phyloP scores from a whole-genome alignment of 495 filamentous ascomycete genomes.

The Tirmania nivea region DNA sequence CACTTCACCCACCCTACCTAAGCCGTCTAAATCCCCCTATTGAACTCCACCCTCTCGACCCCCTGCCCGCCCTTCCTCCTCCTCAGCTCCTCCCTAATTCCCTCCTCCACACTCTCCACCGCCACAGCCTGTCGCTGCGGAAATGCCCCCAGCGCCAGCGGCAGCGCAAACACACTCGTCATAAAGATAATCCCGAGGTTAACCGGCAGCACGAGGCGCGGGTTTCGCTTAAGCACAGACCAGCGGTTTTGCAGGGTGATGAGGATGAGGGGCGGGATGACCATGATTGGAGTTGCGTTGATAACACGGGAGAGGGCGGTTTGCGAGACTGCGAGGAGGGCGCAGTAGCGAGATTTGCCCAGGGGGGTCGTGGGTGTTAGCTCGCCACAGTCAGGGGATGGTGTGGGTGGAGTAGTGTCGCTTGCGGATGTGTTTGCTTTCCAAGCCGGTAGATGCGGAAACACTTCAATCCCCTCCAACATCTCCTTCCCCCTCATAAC shows the following conservation, averaged over 20 bases:
- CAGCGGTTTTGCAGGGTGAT: slow-evolving; percentile 53
- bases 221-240: slow-evolving; percentile 48
- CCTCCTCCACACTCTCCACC: slow-evolving; percentile 38
- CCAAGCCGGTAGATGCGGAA: slow-evolving; percentile 29
- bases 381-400: too few relatives aligned
- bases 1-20: not conserved
- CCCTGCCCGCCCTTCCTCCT: slow-evolving; percentile 47
- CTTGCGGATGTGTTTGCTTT: too few relatives aligned
- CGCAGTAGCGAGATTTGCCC: slow-evolving; percentile 72
- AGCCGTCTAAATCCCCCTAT: slow-evolving; percentile 50
- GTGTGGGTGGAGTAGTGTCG: too few relatives aligned
- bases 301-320: slow-evolving; percentile 74
- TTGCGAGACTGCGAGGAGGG: slow-evolving; percentile 70
- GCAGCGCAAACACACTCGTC: slow-evolving; percentile 64
- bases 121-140: slow-evolving; percentile 66
- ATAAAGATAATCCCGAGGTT: slow-evolving; percentile 67
- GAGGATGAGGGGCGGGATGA: slow-evolving; percentile 64
- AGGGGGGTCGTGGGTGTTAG: slow-evolving; percentile 18
- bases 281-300: slow-evolving; percentile 94
- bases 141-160: slow-evolving; percentile 73
- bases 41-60: slow-evolving; percentile 61
- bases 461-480: slow-evolving; percentile 82
- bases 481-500: slow-evolving; percentile 96
- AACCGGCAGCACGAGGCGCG: slow-evolving; percentile 49
- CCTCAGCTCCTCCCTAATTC: slow-evolving; percentile 43